A percentile compares a stretch with the other conserved stretches of the same genome.
phyloP scores from a whole-genome alignment of 148 eudicot genomes.

The Oxyria digyna region DNA sequence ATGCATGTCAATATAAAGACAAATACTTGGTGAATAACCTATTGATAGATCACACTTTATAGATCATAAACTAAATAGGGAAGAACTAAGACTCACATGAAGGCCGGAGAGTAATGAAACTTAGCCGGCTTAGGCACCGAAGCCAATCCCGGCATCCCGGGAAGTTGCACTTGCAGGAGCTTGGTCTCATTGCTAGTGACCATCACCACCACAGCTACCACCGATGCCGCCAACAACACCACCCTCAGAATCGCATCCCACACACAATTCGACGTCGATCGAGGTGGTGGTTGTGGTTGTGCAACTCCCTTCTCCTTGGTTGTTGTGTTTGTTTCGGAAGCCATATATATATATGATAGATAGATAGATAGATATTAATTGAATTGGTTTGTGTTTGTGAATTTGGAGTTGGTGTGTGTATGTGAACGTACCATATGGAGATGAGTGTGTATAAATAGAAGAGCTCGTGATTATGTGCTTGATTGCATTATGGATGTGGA shows the following conservation, averaged over 20 bases:
- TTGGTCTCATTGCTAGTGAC: slow-evolving; percentile 37
- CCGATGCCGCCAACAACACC: slow-evolving; percentile 25
- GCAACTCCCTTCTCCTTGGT: slow-evolving; percentile 14
- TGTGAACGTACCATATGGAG: background rate
- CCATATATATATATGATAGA: background rate
- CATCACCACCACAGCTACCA: slow-evolving; percentile 41
- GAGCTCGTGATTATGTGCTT: background rate
- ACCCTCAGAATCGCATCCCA: slow-evolving; percentile 32
- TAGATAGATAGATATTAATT: background rate
- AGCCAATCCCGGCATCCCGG: slow-evolving; percentile 6
- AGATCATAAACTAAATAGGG: background rate
- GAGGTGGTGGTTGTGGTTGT: background rate
- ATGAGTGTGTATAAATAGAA: background rate
- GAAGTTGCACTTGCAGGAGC: slow-evolving; percentile 4
- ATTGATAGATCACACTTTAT: too few species aligned
- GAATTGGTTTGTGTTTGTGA: background rate
- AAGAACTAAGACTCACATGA: slow-evolving; percentile 21
- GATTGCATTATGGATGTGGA: background rate
- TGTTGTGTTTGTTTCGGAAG: background rate
- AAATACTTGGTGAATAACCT: too few species aligned
- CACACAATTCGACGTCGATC: background rate
- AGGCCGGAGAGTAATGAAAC: slow-evolving; percentile 26
- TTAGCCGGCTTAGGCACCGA: slow-evolving; percentile 4
- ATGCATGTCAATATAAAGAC: too few species aligned
- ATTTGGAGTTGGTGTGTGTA: background rate